Conservation (phyloP, 2,329 filamentous ascomycete genomes). For the Aureobasidium sp. region DNA sequence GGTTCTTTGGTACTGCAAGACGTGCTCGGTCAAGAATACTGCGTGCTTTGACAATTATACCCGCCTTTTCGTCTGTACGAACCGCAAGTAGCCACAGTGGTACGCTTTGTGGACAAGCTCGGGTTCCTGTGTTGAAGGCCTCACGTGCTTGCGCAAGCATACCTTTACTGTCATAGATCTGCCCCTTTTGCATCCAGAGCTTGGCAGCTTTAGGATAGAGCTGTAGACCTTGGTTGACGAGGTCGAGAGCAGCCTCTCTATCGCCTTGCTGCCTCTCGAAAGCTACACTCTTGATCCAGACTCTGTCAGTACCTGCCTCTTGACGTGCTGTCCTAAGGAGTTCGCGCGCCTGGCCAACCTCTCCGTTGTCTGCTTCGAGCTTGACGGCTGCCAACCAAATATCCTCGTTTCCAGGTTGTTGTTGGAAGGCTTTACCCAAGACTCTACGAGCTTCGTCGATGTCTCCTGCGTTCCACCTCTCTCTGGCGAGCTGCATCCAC, state of each 20-base stretch:
- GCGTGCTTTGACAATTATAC: constrained; percentile 80
- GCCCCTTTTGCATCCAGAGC: constrained; percentile 97
- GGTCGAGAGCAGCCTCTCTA: constrained; percentile 69
- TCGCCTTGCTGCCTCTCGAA: constrained; percentile 83
- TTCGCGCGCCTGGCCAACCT: constrained; percentile 71
- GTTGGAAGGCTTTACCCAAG: constrained; percentile 80
- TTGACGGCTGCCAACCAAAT: constrained; percentile 97
- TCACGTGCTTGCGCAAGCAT: constrained; percentile 79
- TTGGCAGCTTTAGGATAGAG: constrained; percentile 80
- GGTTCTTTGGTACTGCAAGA: constrained; percentile 74
- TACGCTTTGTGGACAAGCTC: constrained; percentile 74
- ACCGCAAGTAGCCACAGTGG: constrained; percentile 84
- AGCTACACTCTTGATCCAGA: constrained; percentile 93
- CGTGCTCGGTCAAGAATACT: constrained; percentile 88
- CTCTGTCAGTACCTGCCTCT: constrained; percentile 86
- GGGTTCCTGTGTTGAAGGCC: constrained; percentile 79
- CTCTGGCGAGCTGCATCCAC: constrained; percentile 93
- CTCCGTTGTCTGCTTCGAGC: constrained; percentile 81
- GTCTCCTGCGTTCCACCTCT: constrained; percentile 84
- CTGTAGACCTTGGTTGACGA: constrained; percentile 78
- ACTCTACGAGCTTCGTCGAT: constrained; percentile 80
- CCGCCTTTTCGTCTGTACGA: constrained; percentile 75
- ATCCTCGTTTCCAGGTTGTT: constrained; percentile 94
- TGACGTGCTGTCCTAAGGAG: constrained; percentile 75
- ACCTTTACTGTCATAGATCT: constrained; percentile 81